Percentiles rank a stretch among this genome's conserved stretches.
phyloP scores from a whole-genome alignment of 192 early-diverging fungal genomes.

The Gaertneriomyces sp. region DNA sequence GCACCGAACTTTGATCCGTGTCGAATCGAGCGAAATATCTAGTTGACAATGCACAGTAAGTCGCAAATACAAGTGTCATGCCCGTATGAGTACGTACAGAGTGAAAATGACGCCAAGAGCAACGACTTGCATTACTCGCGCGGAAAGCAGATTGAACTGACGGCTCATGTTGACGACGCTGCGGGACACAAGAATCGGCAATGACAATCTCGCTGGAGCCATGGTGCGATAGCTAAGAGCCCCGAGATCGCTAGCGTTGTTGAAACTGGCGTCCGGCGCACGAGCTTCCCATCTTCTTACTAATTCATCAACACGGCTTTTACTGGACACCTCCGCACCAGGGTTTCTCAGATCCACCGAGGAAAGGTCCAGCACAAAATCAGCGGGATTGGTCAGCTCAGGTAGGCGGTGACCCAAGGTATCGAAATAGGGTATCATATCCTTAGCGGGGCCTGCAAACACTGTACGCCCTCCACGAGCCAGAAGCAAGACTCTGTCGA shows the following conservation, averaged over 20 bases:
- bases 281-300: conserved; percentile 21
- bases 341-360: conserved; percentile 38
- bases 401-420: conserved; percentile 28
- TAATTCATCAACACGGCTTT: conserved; percentile 27
- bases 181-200: conserved; percentile 32
- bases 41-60: neutral
- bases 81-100: conserved; percentile 26
- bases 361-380: conserved; percentile 45
- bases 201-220: conserved; percentile 15
- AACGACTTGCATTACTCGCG: conserved; percentile 39
- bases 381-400: conserved; percentile 40
- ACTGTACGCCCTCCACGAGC: conserved; percentile 33
- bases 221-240: conserved; percentile 8
- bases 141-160: conserved; percentile 28
- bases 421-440: conserved; percentile 37
- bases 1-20: conserved; percentile 31
- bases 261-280: neutral
- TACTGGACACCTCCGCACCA: conserved; percentile 20
- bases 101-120: conserved; percentile 39
- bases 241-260: neutral
- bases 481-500: conserved; percentile 75
- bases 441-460: conserved; percentile 31
- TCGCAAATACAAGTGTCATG: neutral
- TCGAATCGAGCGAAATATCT: conserved; percentile 28
- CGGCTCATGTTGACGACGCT: conserved; percentile 34